phyloP scores from a whole-genome alignment of 148 eudicot species.

The Persicaria maculosa region DNA sequence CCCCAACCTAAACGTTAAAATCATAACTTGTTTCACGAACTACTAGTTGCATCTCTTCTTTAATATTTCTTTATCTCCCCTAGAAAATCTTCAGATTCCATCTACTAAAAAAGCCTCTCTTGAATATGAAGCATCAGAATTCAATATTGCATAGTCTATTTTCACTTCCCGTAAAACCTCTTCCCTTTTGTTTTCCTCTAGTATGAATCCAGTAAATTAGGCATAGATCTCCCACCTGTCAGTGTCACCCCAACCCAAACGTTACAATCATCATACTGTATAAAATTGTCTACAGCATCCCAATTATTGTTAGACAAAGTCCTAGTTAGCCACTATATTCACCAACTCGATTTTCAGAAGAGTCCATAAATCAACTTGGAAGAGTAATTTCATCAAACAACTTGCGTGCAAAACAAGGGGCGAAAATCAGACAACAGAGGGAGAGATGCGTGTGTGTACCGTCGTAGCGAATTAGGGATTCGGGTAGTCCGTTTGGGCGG shows the following conservation, averaged over 20 bases:
- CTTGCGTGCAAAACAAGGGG: background rate
- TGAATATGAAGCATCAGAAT: background rate
- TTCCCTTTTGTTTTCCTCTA: background rate
- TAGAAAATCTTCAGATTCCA: too few relatives aligned
- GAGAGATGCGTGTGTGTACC: slow-evolving; percentile 32
- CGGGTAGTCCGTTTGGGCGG: slow-evolving; percentile 95
- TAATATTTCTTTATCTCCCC: too few relatives aligned
- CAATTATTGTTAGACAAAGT: background rate
- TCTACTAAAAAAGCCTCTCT: background rate
- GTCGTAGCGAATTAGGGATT: slow-evolving; percentile 85
- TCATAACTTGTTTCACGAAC: too few relatives aligned
- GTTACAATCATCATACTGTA: background rate
- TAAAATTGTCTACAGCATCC: background rate
- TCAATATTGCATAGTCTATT: background rate
- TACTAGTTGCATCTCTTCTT: too few relatives aligned
- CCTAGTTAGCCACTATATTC: background rate
- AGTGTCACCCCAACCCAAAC: background rate
- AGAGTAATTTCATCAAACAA: slow-evolving; percentile 13
- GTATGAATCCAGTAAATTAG: background rate
- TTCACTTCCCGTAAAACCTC: background rate
- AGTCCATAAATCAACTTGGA: background rate
- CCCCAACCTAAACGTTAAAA: too few relatives aligned
- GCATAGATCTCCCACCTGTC: background rate
- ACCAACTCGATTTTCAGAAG: background rate
- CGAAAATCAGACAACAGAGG: background rate